phyloP scores from a whole-genome alignment of 176 grass and related monocot species.

The Tuctoria greenei region DNA sequence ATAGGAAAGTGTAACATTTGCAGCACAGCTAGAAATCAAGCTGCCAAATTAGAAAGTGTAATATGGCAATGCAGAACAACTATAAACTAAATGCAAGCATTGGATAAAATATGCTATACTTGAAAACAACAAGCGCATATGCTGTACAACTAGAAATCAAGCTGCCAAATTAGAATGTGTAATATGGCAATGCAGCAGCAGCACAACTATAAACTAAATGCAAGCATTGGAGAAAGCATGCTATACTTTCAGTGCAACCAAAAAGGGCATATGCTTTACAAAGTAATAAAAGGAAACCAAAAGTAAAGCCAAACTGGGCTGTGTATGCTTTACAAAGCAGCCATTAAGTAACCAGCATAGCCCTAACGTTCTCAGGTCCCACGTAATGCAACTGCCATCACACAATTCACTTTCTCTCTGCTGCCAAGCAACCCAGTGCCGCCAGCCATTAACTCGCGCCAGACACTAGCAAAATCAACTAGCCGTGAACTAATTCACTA shows the following conservation, averaged over 20 bases:
- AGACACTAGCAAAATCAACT: no score
- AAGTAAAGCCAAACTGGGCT: no score
- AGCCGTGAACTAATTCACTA: no score
- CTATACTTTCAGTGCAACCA: background rate
- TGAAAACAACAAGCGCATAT: background rate
- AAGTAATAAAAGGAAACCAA: no score
- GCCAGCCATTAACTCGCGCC: no score
- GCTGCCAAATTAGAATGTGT: slow-evolving; percentile 41
- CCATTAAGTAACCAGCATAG: no score
- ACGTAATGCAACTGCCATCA: no score
- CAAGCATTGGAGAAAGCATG: background rate
- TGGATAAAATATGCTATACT: background rate
- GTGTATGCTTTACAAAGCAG: no score
- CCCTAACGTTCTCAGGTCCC: no score
- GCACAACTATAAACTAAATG: slow-evolving; percentile 30
- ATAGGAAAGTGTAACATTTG: slow-evolving; percentile 33
- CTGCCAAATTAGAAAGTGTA: slow-evolving; percentile 39
- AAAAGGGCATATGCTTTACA: background rate
- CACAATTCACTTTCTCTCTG: no score
- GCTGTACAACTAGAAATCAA: no score
- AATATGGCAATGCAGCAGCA: slow-evolving; percentile 17
- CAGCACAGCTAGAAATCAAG: slow-evolving; percentile 46
- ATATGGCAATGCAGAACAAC: slow-evolving; percentile 7
- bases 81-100: slow-evolving; percentile 22
- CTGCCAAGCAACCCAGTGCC: no score